Evolutionary conservation across 345 rosid genomes (phyloP).

Genomic region (Combretum micranthum): DNA sequence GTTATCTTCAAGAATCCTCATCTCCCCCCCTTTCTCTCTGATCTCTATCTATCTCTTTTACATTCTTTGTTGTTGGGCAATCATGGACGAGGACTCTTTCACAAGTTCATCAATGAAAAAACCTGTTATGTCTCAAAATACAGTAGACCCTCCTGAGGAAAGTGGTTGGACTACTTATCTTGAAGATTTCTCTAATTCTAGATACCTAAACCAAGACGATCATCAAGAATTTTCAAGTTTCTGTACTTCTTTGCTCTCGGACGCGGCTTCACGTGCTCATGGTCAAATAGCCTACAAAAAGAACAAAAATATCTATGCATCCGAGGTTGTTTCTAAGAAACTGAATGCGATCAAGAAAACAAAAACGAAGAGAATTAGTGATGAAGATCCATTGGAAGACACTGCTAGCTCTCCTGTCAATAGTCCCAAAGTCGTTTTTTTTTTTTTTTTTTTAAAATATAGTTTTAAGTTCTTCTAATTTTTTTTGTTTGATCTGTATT

Average conservation of each 20-base stretch:
- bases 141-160: constrained; percentile 28
- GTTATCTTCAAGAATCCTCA: too few species aligned
- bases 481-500: too few species aligned
- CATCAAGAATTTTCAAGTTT: constrained; percentile 30
- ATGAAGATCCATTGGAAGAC: constrained; percentile 80
- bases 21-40: constrained; percentile 3
- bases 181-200: constrained; percentile 45
- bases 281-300: constrained; percentile 22
- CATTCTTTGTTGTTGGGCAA: not conserved
- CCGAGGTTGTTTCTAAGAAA: constrained; percentile 22
- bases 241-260: constrained; percentile 54
- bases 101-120: too few species aligned
- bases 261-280: constrained; percentile 54
- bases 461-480: not conserved
- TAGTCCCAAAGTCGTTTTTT: constrained; percentile 56
- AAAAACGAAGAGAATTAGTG: constrained; percentile 38
- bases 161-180: constrained; percentile 92
- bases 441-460: not conserved
- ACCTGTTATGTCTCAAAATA: too few species aligned
- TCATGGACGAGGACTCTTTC: too few species aligned
- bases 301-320: not conserved
- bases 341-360: constrained; percentile 35
- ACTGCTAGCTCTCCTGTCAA: constrained; percentile 88
- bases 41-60: constrained; percentile 4
- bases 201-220: constrained; percentile 7